These are phyloP conservation scores for Irpex rosettiformis DNA, from an alignment of 1,284 basidiomycete genomes.

Conservation along the genomic window DNA sequence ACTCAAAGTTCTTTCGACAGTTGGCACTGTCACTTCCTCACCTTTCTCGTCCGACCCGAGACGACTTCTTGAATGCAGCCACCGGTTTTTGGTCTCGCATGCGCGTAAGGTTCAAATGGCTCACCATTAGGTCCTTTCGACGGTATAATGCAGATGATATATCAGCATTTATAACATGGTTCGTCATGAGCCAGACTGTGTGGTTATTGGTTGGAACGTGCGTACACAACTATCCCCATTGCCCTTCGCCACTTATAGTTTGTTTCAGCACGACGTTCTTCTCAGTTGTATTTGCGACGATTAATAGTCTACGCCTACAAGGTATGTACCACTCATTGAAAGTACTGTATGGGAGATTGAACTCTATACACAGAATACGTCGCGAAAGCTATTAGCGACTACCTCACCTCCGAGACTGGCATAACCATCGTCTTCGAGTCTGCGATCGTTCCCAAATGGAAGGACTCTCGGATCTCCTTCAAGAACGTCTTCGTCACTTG, in stretches of 20 bases:
- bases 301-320: slow-evolving; percentile 91
- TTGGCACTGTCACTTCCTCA: slow-evolving; percentile 74
- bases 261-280: slow-evolving; percentile 85
- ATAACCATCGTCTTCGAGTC: slow-evolving; percentile 96
- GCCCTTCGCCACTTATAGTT: slow-evolving; percentile 15
- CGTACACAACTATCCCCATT: slow-evolving; percentile 31
- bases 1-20: slow-evolving; percentile 75
- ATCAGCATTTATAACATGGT: slow-evolving; percentile 94
- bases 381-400: slow-evolving; percentile 87
- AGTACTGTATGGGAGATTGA: background rate
- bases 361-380: slow-evolving; percentile 67
- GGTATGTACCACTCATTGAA: slow-evolving; percentile 35
- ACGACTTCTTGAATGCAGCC: slow-evolving; percentile 86
- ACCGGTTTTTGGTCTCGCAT: slow-evolving; percentile 88
- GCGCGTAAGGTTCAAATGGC: slow-evolving; percentile 96
- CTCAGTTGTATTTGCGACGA: slow-evolving; percentile 86
- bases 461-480: slow-evolving; percentile 92
- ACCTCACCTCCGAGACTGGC: slow-evolving; percentile 91
- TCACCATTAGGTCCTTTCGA: slow-evolving; percentile 93
- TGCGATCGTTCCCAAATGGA: slow-evolving; percentile 98
- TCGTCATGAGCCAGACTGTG: slow-evolving; percentile 89
- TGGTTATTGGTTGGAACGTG: slow-evolving; percentile 95
- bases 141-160: slow-evolving; percentile 97
- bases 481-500: slow-evolving; percentile 95
- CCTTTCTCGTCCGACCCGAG: slow-evolving; percentile 78